Base-by-base conservation (phyloP, 495 filamentous ascomycete species). In the Evernia prunastri region DNA sequence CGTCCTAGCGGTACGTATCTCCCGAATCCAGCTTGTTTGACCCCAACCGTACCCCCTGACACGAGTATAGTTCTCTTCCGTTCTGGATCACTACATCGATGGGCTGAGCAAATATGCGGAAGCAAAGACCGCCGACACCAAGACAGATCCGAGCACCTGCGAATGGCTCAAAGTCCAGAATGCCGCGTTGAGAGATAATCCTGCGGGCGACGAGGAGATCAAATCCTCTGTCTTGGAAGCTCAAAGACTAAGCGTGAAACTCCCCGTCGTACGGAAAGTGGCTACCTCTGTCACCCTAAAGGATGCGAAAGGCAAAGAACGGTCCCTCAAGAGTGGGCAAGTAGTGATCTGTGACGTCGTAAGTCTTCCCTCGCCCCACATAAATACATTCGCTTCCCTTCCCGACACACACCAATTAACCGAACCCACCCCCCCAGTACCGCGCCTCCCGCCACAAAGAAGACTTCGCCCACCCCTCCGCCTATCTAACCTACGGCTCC, bases 21-120 rank as follows among this genome's bases (percentile, higher is more conserved):
- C 27, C n/a, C 31, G 6, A 5, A 1, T 0, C 18, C 23, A 9
- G 6, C n/a, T 23, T 5, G 7, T 0, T 18, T 11, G 47, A 23
- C 12, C 0, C 10, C 15, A 5, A 15, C 47, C 23, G 2, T 36
- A 20, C 9, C 42, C n/a, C n/a, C 61, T 63, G 49, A 56, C 40
- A 68, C 72, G 67, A 68, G 61, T 40, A 4, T 71, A 79, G 74
- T 77, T 80, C 43, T 71, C 75, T 27, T 75, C 79, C 71, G 60
- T 81, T 47, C 62, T 82, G 67, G 74, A 70, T 84, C 40, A 63
- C 15, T 71, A 73, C 12, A 68, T 72, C 29, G 72, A 40, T 64
- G 63, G 42, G 23, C 29, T 59, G 7, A 29, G 42, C 31, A 35
- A 76, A 27, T 80, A 80, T 40, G 71, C 75, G 10, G 66, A 63